Evolutionary conservation across 495 filamentous ascomycete genomes (phyloP), one percentile per base, ranked within the genome.

Genomic region (Trichoderma gamsii): DNA sequence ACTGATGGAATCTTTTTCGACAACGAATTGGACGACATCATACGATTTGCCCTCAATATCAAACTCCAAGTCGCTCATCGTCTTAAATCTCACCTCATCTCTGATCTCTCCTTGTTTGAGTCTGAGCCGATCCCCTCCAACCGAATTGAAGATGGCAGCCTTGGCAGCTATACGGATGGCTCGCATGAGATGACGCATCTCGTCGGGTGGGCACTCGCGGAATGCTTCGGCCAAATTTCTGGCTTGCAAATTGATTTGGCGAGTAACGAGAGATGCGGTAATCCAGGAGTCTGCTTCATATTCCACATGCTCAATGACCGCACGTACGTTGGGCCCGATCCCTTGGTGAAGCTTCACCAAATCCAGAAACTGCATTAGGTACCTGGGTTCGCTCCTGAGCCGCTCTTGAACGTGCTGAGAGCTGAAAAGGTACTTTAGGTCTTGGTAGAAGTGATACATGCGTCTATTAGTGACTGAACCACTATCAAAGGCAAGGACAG

Each of bases 271-370:
- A 9, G 92, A 94, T 0, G 96, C 95, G 71, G 89, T 95, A 63
- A 99, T 97, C 95, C 95, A 99, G 38, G 92, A 90, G 73, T 99
- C 95, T 7, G 93, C 95, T 77, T 99, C 95, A 73, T 97, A 99
- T 74, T 98, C 96, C 8, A 99, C 90, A 73, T 99, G 95, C 70
- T 99, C 95, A 25, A 90, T 92, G 41, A 97, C 88, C 1, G 93
- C 94, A 68, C 95, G 86, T 6, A 92, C 79, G 71, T 98, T 99
- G 16, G 95, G 96, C 72, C 94, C 97, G 51, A 98, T 96, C 0
- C 95, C 95, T 77, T 99, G 95, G 65, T 96, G 92, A 41, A 99
- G 83, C 72, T 97, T 96, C 70, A 96, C 92, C 4, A 99, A 81
- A 73, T 99, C 96, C 29, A 99, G 82, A 78, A 98, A 98, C 73